Evolutionary conservation across 2,329 filamentous ascomycete genomes (phyloP).

Genomic region (Basipetospora sp.): DNA sequence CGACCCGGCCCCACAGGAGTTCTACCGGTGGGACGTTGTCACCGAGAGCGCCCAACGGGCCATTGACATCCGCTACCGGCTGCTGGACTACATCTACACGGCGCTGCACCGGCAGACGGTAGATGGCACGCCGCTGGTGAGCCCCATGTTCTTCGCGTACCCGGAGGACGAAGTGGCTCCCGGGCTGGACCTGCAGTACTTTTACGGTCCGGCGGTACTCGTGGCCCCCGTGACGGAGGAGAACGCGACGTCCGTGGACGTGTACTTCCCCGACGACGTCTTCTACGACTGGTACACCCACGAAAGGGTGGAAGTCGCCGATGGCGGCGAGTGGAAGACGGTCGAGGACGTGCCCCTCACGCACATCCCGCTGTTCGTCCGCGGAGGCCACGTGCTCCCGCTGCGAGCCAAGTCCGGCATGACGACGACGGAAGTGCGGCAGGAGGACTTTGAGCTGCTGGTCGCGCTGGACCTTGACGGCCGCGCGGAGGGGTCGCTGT

Average conservation of each 20-base stretch:
- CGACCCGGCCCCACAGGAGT: slow-evolving; percentile 38
- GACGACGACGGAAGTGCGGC: slow-evolving; percentile 47
- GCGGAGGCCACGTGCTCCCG: slow-evolving; percentile 49
- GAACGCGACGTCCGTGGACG: slow-evolving; percentile 43
- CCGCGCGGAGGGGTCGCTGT: slow-evolving; percentile 48
- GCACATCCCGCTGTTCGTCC: slow-evolving; percentile 48
- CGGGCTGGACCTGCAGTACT: slow-evolving; percentile 56
- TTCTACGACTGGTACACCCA: slow-evolving; percentile 26
- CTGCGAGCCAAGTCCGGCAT: slow-evolving; percentile 37
- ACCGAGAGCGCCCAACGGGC: slow-evolving; percentile 48
- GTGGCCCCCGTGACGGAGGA: slow-evolving; percentile 51
- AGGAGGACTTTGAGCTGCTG: slow-evolving; percentile 52
- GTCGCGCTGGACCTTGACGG: slow-evolving; percentile 49
- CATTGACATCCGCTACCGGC: slow-evolving; percentile 52
- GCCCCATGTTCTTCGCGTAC: slow-evolving; percentile 57
- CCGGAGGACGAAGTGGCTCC: slow-evolving; percentile 54
- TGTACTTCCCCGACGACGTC: slow-evolving; percentile 42
- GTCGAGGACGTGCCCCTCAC: slow-evolving; percentile 28
- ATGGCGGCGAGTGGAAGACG: too few relatives aligned
- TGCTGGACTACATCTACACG: slow-evolving; percentile 66
- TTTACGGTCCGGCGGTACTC: slow-evolving; percentile 52
- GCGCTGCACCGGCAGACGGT: slow-evolving; percentile 43
- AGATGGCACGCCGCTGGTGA: slow-evolving; percentile 49
- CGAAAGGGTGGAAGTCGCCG: too few relatives aligned
- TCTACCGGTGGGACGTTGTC: slow-evolving; percentile 51